Evolutionary conservation across 2,329 filamentous ascomycete species (phyloP), one percentile per base, ranked within the genome.

Genomic region (Aspergillus sp.): DNA sequence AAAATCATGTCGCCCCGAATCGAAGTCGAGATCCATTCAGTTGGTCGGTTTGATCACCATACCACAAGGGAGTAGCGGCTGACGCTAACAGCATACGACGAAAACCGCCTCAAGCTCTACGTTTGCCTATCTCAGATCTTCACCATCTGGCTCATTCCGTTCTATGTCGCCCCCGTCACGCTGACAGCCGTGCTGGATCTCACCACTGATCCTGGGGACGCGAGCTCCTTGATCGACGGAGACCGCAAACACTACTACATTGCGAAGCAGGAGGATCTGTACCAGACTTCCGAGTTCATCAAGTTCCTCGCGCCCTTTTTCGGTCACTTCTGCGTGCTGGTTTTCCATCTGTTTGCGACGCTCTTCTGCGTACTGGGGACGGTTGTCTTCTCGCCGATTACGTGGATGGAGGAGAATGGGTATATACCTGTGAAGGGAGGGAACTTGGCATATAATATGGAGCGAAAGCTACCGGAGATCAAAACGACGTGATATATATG

Each of bases 1-100:
- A 84, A 86, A 51, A 81, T 89, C 42, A 67, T 93, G 52, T 85
- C 78, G 40, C 86, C 86, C 0, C 64, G 68, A 12, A 82, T 91
- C 43, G 69, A 78, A 26, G 61, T 89, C 8, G 62, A 71, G 1
- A 67, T 94, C 12, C 72, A 85, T 32, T 69, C 66, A 17, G 59
- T 78, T 12, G 72, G 72, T 75, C 51, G 15, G 61, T 53, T 6
- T 8, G n/a, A n/a, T n/a, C n/a, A n/a, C n/a, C n/a, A n/a, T n/a
- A n/a, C n/a, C n/a, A n/a, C n/a, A n/a, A n/a, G n/a, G n/a, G n/a
- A n/a, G n/a, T n/a, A n/a, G n/a, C n/a, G n/a, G n/a, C n/a, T n/a
- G n/a, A n/a, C n/a, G n/a, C n/a, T n/a, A n/a, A n/a, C 8, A 81
- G 82, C 80, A 11, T 83, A 78, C 48, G 84, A 93, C 51, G 63